These are phyloP conservation scores for Apophysomyces ossiformis DNA, from an alignment of 371 early-diverging fungal species.

Conservation along the genomic window DNA sequence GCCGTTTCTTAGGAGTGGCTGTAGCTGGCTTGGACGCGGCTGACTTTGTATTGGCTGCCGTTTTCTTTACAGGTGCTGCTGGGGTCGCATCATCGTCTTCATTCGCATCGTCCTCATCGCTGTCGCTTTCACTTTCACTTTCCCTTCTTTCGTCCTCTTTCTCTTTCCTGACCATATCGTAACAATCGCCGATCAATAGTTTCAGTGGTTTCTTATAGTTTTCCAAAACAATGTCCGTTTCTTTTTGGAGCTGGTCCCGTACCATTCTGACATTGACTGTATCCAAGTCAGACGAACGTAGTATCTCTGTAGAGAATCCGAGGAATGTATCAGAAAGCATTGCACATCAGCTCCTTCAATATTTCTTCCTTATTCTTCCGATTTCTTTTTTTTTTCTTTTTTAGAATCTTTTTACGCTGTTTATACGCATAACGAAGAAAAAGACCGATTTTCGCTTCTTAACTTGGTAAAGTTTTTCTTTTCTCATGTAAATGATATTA, in stretches of 20 bases:
- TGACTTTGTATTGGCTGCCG: no score
- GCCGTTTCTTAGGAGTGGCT: no score
- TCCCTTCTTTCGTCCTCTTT: neutral
- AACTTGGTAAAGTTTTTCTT: neutral
- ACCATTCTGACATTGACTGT: constrained; percentile 55
- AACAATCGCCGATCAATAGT: constrained; percentile 35
- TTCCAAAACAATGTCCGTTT: constrained; percentile 33
- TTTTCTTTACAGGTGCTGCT: no score
- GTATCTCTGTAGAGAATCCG: constrained; percentile 33
- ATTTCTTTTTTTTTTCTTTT: no score
- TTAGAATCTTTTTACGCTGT: neutral
- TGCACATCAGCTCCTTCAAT: no score
- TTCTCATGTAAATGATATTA: no score
- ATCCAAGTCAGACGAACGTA: constrained; percentile 49
- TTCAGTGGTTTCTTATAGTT: constrained; percentile 44
- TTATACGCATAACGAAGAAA: neutral
- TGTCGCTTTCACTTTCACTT: neutral
- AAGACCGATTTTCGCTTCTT: neutral
- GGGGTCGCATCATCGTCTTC: no score
- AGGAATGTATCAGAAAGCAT: neutral
- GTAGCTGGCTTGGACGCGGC: no score
- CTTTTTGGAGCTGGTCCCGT: constrained; percentile 48
- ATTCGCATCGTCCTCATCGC: constrained; percentile 8
- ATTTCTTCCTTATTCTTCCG: no score
- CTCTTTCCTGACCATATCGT: constrained; percentile 21